phyloP scores from a whole-genome alignment of 495 filamentous ascomycete species.

The Talaromyces trachyspermus region DNA sequence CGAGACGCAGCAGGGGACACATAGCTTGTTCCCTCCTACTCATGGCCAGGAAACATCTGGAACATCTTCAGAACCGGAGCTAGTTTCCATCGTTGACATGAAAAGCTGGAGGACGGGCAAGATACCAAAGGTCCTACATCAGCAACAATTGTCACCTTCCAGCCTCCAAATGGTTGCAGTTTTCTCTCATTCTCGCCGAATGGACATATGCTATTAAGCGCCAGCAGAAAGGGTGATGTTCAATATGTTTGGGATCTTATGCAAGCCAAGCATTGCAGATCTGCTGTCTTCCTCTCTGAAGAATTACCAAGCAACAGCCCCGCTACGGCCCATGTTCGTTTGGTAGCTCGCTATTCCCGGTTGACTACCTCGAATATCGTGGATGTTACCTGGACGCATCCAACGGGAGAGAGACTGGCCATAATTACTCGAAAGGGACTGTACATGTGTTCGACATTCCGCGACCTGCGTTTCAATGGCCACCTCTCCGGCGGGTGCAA shows the following conservation, averaged over 20 bases:
- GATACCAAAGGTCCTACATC: slow-evolving; percentile 31
- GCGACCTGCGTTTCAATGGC: slow-evolving; percentile 79
- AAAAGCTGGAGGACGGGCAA: slow-evolving; percentile 50
- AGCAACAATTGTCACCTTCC: slow-evolving; percentile 71
- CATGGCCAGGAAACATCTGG: slow-evolving; percentile 49
- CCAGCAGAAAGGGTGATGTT: slow-evolving; percentile 85
- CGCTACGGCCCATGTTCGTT: slow-evolving; percentile 57
- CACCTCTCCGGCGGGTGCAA: slow-evolving; percentile 63
- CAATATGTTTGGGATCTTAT: slow-evolving; percentile 91
- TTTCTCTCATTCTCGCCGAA: slow-evolving; percentile 83
- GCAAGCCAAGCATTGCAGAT: slow-evolving; percentile 45
- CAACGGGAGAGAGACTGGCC: slow-evolving; percentile 71
- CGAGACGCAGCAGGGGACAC: slow-evolving; percentile 22
- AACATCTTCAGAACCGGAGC: slow-evolving; percentile 55
- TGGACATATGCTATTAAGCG: slow-evolving; percentile 77
- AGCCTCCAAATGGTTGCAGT: slow-evolving; percentile 77
- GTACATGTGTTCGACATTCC: slow-evolving; percentile 85
- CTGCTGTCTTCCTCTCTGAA: slow-evolving; percentile 33
- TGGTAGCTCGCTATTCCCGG: slow-evolving; percentile 77
- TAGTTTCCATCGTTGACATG: slow-evolving; percentile 81
- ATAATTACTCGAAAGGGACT: slow-evolving; percentile 88
- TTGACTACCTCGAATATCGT: slow-evolving; percentile 86
- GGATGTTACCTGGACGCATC: slow-evolving; percentile 80
- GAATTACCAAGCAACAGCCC: slow-evolving; percentile 21
- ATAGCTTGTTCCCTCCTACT: slow-evolving; percentile 64